Evolutionary conservation across 2,329 filamentous ascomycete genomes (phyloP).

Genomic region (Colletotrichum scovillei): DNA sequence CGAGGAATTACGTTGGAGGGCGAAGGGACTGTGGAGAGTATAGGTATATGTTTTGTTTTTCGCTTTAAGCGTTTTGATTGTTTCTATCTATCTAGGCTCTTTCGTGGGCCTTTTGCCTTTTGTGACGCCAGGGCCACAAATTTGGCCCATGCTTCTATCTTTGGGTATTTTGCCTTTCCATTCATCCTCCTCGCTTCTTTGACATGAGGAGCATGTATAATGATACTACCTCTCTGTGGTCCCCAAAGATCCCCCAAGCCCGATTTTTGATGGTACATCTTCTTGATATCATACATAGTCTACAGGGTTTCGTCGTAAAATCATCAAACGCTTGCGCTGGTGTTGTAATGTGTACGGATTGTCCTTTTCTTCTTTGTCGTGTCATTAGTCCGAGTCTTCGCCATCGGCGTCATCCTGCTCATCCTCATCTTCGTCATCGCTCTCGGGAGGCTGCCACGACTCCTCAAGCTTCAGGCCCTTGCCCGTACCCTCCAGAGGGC

Average conservation of each 20-base stretch:
- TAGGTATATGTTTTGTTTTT: neutral
- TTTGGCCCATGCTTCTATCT: neutral
- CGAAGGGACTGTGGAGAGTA: neutral
- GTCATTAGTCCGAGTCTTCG: conserved; percentile 39
- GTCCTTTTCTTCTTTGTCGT: neutral
- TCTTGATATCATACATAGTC: conserved; percentile 26
- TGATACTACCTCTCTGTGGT: neutral
- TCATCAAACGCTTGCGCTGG: conserved; percentile 23
- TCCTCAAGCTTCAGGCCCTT: conserved; percentile 86
- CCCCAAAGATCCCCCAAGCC: neutral
- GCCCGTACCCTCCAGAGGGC: conserved; percentile 62
- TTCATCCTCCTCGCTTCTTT: neutral
- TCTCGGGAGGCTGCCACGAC: conserved; percentile 78
- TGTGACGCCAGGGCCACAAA: neutral
- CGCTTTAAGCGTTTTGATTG: conserved; percentile 1
- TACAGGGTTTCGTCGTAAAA: conserved; percentile 25
- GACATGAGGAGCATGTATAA: neutral
- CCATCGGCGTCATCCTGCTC: conserved; percentile 49
- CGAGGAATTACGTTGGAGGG: no score
- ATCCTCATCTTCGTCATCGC: conserved; percentile 66
- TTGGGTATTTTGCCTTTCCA: neutral
- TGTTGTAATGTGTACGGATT: neutral
- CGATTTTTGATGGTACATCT: conserved; percentile 6
- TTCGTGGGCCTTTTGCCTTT: neutral
- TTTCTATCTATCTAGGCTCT: conserved; percentile 4